These are phyloP conservation scores for Alternaria sp. DNA, from an alignment of 2,329 filamentous ascomycete species.

Conservation along the genomic window DNA sequence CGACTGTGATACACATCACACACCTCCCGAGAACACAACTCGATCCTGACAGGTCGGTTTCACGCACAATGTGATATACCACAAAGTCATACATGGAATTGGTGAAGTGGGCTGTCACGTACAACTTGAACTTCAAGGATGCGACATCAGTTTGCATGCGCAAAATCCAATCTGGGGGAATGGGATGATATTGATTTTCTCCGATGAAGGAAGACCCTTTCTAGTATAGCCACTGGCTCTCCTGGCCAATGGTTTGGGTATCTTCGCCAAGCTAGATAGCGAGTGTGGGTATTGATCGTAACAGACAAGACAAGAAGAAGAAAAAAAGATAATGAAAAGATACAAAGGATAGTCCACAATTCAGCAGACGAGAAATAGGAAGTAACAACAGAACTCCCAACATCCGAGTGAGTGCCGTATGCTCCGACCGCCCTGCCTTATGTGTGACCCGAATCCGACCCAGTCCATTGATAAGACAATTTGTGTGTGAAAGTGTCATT, in stretches of 20 bases:
- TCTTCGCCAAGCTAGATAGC: slow-evolving; percentile 29
- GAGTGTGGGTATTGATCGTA: slow-evolving; percentile 35
- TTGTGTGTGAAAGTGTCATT: slow-evolving; percentile 35
- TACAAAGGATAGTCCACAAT: slow-evolving; percentile 16
- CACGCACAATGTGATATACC: background rate
- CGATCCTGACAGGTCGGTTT: slow-evolving; percentile 11
- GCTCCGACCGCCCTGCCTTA: slow-evolving; percentile 27
- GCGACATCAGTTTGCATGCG: background rate
- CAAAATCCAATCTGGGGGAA: background rate
- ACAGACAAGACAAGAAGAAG: slow-evolving; percentile 11
- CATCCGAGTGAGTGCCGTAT: slow-evolving; percentile 17
- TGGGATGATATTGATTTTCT: slow-evolving; percentile 38
- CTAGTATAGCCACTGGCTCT: slow-evolving; percentile 34
- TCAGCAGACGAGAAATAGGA: slow-evolving; percentile 9
- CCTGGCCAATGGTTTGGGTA: slow-evolving; percentile 26
- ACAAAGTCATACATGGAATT: background rate
- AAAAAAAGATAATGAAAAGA: slow-evolving; percentile 1
- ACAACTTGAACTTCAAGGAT: background rate
- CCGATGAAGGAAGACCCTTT: slow-evolving; percentile 47
- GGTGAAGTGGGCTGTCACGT: background rate
- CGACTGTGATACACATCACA: background rate
- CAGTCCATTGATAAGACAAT: slow-evolving; percentile 40
- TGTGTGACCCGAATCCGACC: slow-evolving; percentile 29
- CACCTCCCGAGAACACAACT: background rate
- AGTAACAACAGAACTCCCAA: slow-evolving; percentile 10